Evolutionary conservation across 371 early-diverging fungal genomes (phyloP).

Genomic region (Rhizopus arrhizus): DNA sequence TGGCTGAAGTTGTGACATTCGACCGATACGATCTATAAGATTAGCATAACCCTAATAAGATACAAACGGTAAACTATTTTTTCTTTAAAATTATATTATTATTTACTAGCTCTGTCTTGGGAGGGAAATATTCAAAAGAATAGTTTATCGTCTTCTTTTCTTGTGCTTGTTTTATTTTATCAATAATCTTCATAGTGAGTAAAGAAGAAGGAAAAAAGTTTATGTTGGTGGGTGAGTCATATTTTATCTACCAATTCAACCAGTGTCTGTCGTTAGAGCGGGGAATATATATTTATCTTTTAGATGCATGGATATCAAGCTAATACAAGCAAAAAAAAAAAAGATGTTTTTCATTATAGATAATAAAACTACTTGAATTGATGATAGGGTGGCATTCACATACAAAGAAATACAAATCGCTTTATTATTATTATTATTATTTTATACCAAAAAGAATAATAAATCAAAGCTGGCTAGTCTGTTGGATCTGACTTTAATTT

Average conservation of each 20-base stretch:
- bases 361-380: too few relatives aligned
- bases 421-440: too few relatives aligned
- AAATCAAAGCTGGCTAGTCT: too few relatives aligned
- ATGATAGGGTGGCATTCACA: too few relatives aligned
- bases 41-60: slow-evolving; percentile 76
- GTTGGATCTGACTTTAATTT: neutral
- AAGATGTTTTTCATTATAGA: too few relatives aligned
- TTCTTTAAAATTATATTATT: neutral
- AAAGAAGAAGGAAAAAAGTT: slow-evolving; percentile 3
- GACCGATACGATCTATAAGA: slow-evolving; percentile 87
- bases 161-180: slow-evolving; percentile 48
- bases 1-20: slow-evolving; percentile 86
- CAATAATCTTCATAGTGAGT: slow-evolving; percentile 63
- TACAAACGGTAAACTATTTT: neutral
- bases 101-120: slow-evolving; percentile 88
- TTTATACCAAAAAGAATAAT: too few relatives aligned
- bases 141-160: slow-evolving; percentile 52
- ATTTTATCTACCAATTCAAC: neutral
- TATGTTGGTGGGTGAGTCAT: neutral
- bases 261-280: too few relatives aligned
- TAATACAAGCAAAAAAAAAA: too few relatives aligned
- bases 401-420: too few relatives aligned
- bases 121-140: slow-evolving; percentile 97
- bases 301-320: too few relatives aligned
- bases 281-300: too few relatives aligned